Evolutionary conservation across 306 rosid species (phyloP).

Genomic region (Prunus campanulata): DNA sequence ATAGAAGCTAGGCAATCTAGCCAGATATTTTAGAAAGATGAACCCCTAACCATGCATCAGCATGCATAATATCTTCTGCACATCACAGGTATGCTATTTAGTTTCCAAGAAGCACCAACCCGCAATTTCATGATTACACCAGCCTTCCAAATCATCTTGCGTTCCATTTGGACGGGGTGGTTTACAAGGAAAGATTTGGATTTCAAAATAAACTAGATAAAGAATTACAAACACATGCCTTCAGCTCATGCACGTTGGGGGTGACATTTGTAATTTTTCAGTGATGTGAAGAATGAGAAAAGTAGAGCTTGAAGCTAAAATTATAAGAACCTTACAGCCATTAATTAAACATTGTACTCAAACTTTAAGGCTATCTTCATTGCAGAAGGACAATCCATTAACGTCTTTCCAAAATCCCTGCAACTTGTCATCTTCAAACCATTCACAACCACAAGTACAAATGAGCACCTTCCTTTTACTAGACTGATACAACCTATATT

Average conservation of each 20-base stretch:
- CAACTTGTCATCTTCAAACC: neutral
- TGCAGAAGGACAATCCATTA: neutral
- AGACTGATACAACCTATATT: neutral
- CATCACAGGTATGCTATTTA: neutral
- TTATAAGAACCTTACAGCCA: neutral
- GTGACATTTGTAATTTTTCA: no score
- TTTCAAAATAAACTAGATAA: neutral
- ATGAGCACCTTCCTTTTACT: neutral
- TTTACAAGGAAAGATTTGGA: neutral
- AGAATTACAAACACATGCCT: neutral
- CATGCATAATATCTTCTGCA: neutral
- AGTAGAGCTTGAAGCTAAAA: neutral
- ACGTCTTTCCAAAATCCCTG: neutral
- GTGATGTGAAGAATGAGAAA: no score
- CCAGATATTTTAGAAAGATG: neutral
- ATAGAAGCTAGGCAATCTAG: neutral
- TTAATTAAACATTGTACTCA: neutral
- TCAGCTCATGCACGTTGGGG: neutral
- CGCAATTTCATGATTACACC: no score
- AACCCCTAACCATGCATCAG: neutral
- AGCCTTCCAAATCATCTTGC: no score
- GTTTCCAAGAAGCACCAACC: neutral
- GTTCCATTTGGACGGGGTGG: neutral
- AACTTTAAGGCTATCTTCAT: neutral
- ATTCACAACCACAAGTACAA: neutral